phyloP scores from a whole-genome alignment of 495 filamentous ascomycete species.

The Oidiodendron maius region DNA sequence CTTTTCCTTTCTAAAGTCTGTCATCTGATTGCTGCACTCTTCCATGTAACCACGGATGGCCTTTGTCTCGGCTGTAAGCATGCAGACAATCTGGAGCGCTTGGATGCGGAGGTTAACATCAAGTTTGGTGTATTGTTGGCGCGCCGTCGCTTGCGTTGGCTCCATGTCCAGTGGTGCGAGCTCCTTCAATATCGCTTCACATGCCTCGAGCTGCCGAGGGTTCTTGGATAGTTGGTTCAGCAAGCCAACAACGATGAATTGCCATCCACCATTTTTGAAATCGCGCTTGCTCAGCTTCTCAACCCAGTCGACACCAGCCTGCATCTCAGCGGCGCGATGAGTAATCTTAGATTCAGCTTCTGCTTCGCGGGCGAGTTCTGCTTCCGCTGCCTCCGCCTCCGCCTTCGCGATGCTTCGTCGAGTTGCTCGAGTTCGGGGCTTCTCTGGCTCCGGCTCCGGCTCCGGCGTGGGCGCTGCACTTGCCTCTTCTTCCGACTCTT shows the following conservation, averaged over 20 bases:
- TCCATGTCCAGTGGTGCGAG: slow-evolving; percentile 72
- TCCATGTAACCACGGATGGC: slow-evolving; percentile 83
- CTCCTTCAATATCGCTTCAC: slow-evolving; percentile 71
- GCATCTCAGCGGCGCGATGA: slow-evolving; percentile 77
- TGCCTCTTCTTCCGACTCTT: slow-evolving; percentile 54
- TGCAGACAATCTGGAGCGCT: slow-evolving; percentile 79
- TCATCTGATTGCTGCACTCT: slow-evolving; percentile 87
- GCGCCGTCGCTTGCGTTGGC: slow-evolving; percentile 66
- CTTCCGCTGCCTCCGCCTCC: slow-evolving; percentile 60
- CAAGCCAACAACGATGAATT: slow-evolving; percentile 81
- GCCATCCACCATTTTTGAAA: slow-evolving; percentile 88
- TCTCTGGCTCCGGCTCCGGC: slow-evolving; percentile 59
- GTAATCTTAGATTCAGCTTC: slow-evolving; percentile 29
- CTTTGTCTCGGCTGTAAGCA: slow-evolving; percentile 80
- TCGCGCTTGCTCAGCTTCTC: slow-evolving; percentile 75
- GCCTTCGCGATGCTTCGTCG: slow-evolving; percentile 78
- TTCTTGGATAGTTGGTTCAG: slow-evolving; percentile 77
- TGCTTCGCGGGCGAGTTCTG: slow-evolving; percentile 33
- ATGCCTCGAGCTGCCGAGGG: slow-evolving; percentile 59
- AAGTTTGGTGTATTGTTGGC: slow-evolving; percentile 61
- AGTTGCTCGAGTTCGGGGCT: slow-evolving; percentile 65
- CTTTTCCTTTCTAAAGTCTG: slow-evolving; percentile 86
- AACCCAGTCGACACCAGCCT: slow-evolving; percentile 72
- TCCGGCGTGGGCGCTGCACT: slow-evolving; percentile 44
- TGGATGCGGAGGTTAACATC: slow-evolving; percentile 78